phyloP scores from a whole-genome alignment of 805 yeast species.

The Tetrapisispora iriomotensis region DNA sequence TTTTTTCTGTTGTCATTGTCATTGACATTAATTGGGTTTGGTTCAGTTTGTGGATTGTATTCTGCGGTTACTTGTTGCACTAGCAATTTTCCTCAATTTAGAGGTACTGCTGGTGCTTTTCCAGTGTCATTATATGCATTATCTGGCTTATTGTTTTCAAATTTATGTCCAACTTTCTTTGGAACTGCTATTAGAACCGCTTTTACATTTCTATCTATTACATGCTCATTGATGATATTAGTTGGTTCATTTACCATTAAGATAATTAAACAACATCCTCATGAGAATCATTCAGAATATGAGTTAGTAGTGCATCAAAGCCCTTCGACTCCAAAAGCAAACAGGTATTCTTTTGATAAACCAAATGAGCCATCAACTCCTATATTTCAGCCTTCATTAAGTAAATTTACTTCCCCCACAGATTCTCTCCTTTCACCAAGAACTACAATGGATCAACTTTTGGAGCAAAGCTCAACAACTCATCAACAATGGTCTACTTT shows the following conservation, averaged over 20 bases:
- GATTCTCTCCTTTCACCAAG: slow-evolving; percentile 1
- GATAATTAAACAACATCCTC: background rate
- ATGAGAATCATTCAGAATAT: background rate
- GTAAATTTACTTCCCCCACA: background rate
- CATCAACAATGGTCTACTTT: background rate
- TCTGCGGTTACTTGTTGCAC: slow-evolving; percentile 41
- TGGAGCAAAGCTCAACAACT: background rate
- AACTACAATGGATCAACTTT: background rate
- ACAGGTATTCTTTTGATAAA: background rate
- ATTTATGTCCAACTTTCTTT: slow-evolving; percentile 42
- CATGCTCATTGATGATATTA: slow-evolving; percentile 33
- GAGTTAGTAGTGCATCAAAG: background rate
- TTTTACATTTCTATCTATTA: slow-evolving; percentile 43
- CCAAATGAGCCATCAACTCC: background rate
- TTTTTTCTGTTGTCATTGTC: slow-evolving; percentile 38
- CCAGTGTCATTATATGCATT: slow-evolving; percentile 65
- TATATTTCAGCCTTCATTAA: slow-evolving; percentile 1
- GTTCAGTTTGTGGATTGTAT: slow-evolving; percentile 51
- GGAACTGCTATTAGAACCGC: slow-evolving; percentile 44
- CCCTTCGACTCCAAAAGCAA: background rate
- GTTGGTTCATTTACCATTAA: slow-evolving; percentile 21
- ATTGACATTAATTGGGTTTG: slow-evolving; percentile 49
- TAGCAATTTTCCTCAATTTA: slow-evolving; percentile 57
- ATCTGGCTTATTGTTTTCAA: slow-evolving; percentile 56
- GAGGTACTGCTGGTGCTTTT: slow-evolving; percentile 61